Base-by-base conservation (phyloP, 163 green algal species). In the Scenedesmus sp. region DNA sequence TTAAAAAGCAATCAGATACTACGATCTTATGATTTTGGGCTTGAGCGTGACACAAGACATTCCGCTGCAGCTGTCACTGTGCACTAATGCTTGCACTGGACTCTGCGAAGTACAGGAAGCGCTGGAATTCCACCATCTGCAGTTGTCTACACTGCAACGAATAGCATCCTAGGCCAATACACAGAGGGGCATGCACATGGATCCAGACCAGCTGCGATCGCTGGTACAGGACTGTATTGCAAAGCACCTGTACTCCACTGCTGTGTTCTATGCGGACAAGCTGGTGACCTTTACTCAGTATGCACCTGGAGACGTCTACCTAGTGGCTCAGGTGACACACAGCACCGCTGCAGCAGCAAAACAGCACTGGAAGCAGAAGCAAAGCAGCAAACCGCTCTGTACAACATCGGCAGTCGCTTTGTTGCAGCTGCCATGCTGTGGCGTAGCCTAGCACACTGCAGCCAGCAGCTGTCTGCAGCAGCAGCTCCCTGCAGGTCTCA, bases 261-360 rank as follows among this genome's bases (percentile, higher is more conserved):
- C 98, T 0, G 95, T 97, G 1, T 99, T 99, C 89, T 99, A 98
- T 77, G 98, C 98, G 0, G 98, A 99, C 89, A 99, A 99, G 94
- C 95, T 99, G 9, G 95, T 98, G 1, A 97, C 95, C 1, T 88
- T 99, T 4, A 96, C 95, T 18, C 92, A 92, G 10, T 88, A 93
- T 34, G 91, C 91, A 0, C 93, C 95, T 4, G 95, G 90, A 12
- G 98, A 99, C 76, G 94, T 98, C 0, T 99, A 98, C 82, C 93
- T 97, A 7, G 94, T 99, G 0, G 97, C 96, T 0, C 96, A 99
- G 94, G 97, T 97, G 52, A 15, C 23, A 23, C 70, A 55, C 82
- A 86, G 82, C 70, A n/a, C 12, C 34, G 92, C 23, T 92, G 20
- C 15, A 67, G 81, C 52, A 56, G 64, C 60, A 77, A 20, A 60